A percentile compares a stretch with the other conserved stretches of the same genome.
Conservation (phyloP, 495 filamentous ascomycete species). For the Elaphomyces granulatus region DNA sequence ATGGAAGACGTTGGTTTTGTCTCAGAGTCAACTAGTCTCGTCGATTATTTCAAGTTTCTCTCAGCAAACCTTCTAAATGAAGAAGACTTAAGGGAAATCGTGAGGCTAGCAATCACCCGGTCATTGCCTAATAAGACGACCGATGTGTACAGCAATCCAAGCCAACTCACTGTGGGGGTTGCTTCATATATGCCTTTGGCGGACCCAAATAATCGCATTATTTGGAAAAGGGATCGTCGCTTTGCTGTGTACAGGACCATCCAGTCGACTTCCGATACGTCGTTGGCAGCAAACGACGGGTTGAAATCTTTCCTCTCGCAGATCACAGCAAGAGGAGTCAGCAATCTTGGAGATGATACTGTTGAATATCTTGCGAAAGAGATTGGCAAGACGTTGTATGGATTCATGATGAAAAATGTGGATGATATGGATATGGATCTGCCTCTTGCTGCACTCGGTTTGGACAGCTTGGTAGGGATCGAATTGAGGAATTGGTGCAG, state of each 20-base stretch:
- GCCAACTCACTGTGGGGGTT: conserved; percentile 7
- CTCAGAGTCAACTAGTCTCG: not conserved
- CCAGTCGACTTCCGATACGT: not conserved
- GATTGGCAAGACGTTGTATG: conserved; percentile 20
- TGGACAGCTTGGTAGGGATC: conserved; percentile 34
- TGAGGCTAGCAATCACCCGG: conserved; percentile 3
- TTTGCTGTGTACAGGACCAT: conserved; percentile 19
- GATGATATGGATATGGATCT: conserved; percentile 16
- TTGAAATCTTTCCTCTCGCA: conserved; percentile 7
- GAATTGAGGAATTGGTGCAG: conserved; percentile 36
- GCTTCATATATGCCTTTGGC: conserved; percentile 1
- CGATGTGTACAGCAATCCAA: not conserved
- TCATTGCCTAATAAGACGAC: not conserved
- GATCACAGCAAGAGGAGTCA: too few species aligned
- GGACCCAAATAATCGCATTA: conserved; percentile 6
- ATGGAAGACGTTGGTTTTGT: conserved; percentile 19
- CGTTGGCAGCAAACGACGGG: not conserved
- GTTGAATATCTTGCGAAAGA: conserved; percentile 17
- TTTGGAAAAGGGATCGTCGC: conserved; percentile 15
- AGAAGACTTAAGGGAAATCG: conserved; percentile 7
- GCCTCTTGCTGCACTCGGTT: conserved; percentile 22
- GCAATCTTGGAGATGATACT: too few species aligned
- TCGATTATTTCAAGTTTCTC: not conserved
- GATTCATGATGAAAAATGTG: conserved; percentile 17
- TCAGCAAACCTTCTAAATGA: conserved; percentile 6